Evolutionary conservation across 2,329 filamentous ascomycete species (phyloP), one percentile per base, ranked within the genome.

Genomic region (Trichoderma hamatum): DNA sequence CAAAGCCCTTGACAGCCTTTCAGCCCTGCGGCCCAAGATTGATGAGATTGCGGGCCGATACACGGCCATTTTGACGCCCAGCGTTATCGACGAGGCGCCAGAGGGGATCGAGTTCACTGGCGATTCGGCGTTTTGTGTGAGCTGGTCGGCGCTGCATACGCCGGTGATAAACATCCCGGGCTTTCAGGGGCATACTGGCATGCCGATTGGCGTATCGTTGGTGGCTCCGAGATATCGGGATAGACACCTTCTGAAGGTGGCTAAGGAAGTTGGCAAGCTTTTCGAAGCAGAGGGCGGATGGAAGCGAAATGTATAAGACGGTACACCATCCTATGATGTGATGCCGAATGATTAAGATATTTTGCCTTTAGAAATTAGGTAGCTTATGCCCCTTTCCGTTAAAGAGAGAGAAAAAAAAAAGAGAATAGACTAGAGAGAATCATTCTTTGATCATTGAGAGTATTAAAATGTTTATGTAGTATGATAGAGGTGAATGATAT

Each of bases 131-230:
- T 86, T 87, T 69, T 85, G 84, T 71, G 73, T 75, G 16, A 82
- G 83, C 0, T 87, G 85, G 85, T 87, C 86, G 28, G 84, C 80
- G 13, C 77, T 91, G 16, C 89, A 91, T 70, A 85, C 82, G 1
- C 89, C 89, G 0, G 86, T 88, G 0, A 77, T 90, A n/a, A 90
- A 91, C 70, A 76, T 91, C 0, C 88, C 88, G 0, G 89, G 88
- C 0, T 90, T 91, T 72, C 77, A 81, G 39, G 88, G 89, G 28
- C 62, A 71, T 2, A 74, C 76, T n/a, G 77, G 75, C 21, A 80
- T 91, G 81, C 89, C 89, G 0, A 82, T 91, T 46, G 89, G 89
- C 0, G 69, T 89, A 16, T 86, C 84, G 0, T 75, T 88, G 0
- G 82, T 88, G 0, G 81, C 82, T 0, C 78, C 82, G 1, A 76